Base-by-base conservation (phyloP, 495 filamentous ascomycete species). In the Trichoderma orchidacearum region DNA sequence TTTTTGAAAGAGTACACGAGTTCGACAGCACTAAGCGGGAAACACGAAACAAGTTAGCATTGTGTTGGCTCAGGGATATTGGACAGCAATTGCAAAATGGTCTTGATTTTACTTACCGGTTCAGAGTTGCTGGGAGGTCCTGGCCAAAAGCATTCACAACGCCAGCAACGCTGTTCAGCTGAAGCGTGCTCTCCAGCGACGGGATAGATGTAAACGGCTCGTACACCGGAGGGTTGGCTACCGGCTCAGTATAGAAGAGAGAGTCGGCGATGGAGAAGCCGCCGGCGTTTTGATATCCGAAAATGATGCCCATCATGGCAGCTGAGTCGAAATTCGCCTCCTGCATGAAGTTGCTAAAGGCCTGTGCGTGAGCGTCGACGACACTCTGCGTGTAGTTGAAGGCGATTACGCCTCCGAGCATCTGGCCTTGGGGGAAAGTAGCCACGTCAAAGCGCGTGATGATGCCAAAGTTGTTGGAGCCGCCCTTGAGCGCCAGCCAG, bases 401-500 rank as follows among this genome's bases (percentile, higher is more conserved):
- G 18, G 3, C 31, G 13, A 30, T 3, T 5, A 29, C 57, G 51
- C 36, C 21, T 6, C 34, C 54, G 17, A 54, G 13, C 11, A 56
- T 27, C 3, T 57, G 56, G 28, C 64, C 52, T 23, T 17, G 21
- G 12, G 62, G 61, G 17, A 66, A 48, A 13, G 41, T 13, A 12
- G 41, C 23, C 11, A 48, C 55, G 34, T 80, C 72, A 53, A 75
- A 76, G n/a, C 70, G 68, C 2, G 79, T 82, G 2, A 82, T 75
- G 29, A 83, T 73, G 0, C 79, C 80, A 58, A 80, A 80, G 62
- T 81, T 81, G 61, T 69, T 73, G 1, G 64, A 56, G 13, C 79
- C 79, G 5, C 80, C 81, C 41, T 80, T 79, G 3, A 83, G 70
- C 4, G 80, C 79, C 52, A 62, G 64, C 65, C 66, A 82, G 6